Evolutionary conservation across 2,329 filamentous ascomycete genomes (phyloP).

Genomic region (Penicillium hesseltinei): DNA sequence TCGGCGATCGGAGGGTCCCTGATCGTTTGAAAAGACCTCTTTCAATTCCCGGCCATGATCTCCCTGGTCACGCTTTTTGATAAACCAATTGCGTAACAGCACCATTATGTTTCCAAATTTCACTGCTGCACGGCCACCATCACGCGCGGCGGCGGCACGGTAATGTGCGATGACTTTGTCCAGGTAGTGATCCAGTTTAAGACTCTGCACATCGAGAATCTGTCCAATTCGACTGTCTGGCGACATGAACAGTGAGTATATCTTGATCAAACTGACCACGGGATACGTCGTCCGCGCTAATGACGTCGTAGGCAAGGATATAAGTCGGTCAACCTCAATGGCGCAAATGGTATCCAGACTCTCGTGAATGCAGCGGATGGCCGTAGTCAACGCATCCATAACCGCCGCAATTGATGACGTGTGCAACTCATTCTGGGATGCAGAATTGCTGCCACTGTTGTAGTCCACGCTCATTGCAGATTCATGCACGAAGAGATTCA

Average conservation of each 20-base stretch:
- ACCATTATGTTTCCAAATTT: slow-evolving; percentile 70
- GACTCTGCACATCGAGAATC: slow-evolving; percentile 65
- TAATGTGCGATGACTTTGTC: slow-evolving; percentile 70
- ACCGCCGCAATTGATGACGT: slow-evolving; percentile 56
- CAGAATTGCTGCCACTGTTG: slow-evolving; percentile 41
- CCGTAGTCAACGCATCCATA: slow-evolving; percentile 65
- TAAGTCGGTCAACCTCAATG: slow-evolving; percentile 59
- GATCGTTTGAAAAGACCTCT: slow-evolving; percentile 21
- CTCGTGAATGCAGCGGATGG: slow-evolving; percentile 63
- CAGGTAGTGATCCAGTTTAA: slow-evolving; percentile 66
- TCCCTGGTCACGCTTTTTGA: slow-evolving; percentile 44
- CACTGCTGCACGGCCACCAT: slow-evolving; percentile 62
- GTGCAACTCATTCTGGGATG: slow-evolving; percentile 23
- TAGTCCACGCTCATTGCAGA: slow-evolving; percentile 66
- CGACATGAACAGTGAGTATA: slow-evolving; percentile 66
- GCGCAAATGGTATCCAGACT: slow-evolving; percentile 64
- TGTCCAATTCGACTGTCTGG: slow-evolving; percentile 66
- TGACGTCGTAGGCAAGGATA: slow-evolving; percentile 67
- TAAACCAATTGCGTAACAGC: slow-evolving; percentile 70
- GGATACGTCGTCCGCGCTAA: slow-evolving; percentile 71
- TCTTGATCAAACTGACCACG: slow-evolving; percentile 69
- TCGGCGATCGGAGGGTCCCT: background rate
- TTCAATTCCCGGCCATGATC: slow-evolving; percentile 25
- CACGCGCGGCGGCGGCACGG: slow-evolving; percentile 59
- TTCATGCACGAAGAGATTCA: slow-evolving; percentile 74